Conservation (phyloP, 2,329 filamentous ascomycete genomes). For the Aspergillus sp. region DNA sequence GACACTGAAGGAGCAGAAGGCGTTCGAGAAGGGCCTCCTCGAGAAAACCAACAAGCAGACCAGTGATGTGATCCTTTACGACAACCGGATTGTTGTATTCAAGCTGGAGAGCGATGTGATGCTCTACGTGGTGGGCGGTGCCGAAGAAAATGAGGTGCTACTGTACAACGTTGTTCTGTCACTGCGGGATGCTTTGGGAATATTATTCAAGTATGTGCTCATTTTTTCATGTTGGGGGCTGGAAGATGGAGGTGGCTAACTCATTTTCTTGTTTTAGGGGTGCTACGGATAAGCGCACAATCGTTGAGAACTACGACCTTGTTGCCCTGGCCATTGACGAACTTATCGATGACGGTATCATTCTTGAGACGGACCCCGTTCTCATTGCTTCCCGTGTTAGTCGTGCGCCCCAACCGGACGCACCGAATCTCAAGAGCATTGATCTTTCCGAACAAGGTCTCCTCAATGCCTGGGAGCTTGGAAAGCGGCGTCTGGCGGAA, state of each 20-base stretch:
- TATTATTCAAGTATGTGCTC: slow-evolving; percentile 77
- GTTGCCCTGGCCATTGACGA: slow-evolving; percentile 93
- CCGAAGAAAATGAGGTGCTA: slow-evolving; percentile 95
- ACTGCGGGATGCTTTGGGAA: slow-evolving; percentile 83
- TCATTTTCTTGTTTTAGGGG: slow-evolving; percentile 58
- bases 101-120: slow-evolving; percentile 98
- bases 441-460: slow-evolving; percentile 95
- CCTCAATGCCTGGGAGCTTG: slow-evolving; percentile 90
- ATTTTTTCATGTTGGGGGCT: not conserved
- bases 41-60: slow-evolving; percentile 96
- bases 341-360: slow-evolving; percentile 91
- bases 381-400: slow-evolving; percentile 91
- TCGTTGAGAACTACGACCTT: slow-evolving; percentile 98
- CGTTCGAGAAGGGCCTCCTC: slow-evolving; percentile 92
- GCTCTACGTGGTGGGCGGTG: slow-evolving; percentile 86
- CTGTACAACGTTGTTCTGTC: slow-evolving; percentile 92
- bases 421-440: slow-evolving; percentile 83
- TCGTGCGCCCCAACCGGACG: slow-evolving; percentile 85
- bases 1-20: slow-evolving; percentile 88
- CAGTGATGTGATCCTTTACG: slow-evolving; percentile 94
- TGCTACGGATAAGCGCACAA: slow-evolving; percentile 94
- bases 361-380: slow-evolving; percentile 94
- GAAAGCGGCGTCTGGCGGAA: slow-evolving; percentile 87
- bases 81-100: slow-evolving; percentile 94
- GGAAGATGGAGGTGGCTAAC: slow-evolving; percentile 15